Evolutionary conservation across 2,329 filamentous ascomycete species (phyloP), one percentile per base, ranked within the genome.

Genomic region (Calonectria henricotiae): DNA sequence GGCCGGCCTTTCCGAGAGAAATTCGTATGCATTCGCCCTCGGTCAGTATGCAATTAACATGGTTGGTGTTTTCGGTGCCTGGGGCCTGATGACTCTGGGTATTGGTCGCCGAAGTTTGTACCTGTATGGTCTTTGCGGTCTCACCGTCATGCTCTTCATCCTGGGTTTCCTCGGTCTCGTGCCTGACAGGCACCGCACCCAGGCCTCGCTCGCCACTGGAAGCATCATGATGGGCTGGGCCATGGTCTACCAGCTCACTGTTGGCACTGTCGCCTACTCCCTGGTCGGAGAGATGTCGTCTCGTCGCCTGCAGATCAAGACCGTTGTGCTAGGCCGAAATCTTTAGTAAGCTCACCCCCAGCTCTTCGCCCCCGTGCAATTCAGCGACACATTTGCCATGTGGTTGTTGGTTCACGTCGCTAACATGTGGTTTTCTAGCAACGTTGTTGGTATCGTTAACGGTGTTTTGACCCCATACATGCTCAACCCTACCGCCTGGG

Each of bases 201-300:
- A 89, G 73, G 90, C 88, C 1, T 92, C 93, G 4, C 85, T 96
- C 68, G 94, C 94, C 1, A 96, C 94, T 0, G 94, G 94, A n/a
- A 89, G 89, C 70, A 93, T 98, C 82, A 95, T 98, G 92, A 86
- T 96, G 39, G 82, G 91, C 67, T 96, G 93, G 93, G 92, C 95
- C 1, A 84, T 96, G 54, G 89, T 92, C 77, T 98, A 97, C 83
- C 94, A 98, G 80, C 86, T 96, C 58, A 93, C 94, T 0, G 94
- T 98, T 60, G 95, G 95, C 44, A 96, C 95, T 0, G 94, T 97
- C 8, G 94, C 93, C 82, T 98, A 97, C 83, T 96, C 94, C 0
- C 89, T 98, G 12, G 95, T 98, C 5, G 90, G 93, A 1, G 95
- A 98, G 81, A 83, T 98, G 25, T 95, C 94, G 0, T 94, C 94